Evolutionary conservation across 2,329 filamentous ascomycete species (phyloP), one percentile per base, ranked within the genome.

Genomic region (Westerdykella sp.): DNA sequence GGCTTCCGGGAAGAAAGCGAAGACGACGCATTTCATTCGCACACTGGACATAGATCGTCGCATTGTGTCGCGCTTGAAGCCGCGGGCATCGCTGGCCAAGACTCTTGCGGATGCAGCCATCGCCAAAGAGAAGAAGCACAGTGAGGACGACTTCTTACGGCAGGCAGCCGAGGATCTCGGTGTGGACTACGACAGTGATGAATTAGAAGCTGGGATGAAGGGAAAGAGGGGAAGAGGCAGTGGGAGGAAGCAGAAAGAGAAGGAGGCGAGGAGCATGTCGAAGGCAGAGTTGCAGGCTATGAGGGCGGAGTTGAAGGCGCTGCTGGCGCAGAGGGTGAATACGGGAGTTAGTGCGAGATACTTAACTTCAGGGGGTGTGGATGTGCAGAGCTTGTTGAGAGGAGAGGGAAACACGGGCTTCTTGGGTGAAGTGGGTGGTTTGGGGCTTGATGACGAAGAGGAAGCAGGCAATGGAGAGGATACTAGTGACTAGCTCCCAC

Each of bases 171-270:
- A 96, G 45, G 91, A 97, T 51, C 75, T 98, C 0, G 93, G 93
- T 1, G 87, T 97, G 0, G 91, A 96, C 41, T 95, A 95, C 62
- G 89, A 97, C 61, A 85, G 81, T 47, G 89, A 95, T 30, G 88
- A 94, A 37, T 84, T 95, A 48, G 85, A 78, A 35, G 54, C 54
- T 11, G 73, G 85, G 51, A 75, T 74, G 1, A 70, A 69, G 6
- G 79, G 81, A 6, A 75, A 85, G 0, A 55, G 63, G 15, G 72
- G 73, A 0, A 76, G 87, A 30, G 88, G 88, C 6, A 80, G 79
- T 32, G 84, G 85, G 1, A 73, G 87, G 34, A 85, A 84, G 68
- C 75, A 80, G 68, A 86, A 86, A 69, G 84, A 93, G 62, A 80
- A 83, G 57, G 80, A 84, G 67, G 81, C 81, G 6, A 75, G 78